phyloP scores from a whole-genome alignment of 192 early-diverging fungal species.

The Coemansia sp. region DNA sequence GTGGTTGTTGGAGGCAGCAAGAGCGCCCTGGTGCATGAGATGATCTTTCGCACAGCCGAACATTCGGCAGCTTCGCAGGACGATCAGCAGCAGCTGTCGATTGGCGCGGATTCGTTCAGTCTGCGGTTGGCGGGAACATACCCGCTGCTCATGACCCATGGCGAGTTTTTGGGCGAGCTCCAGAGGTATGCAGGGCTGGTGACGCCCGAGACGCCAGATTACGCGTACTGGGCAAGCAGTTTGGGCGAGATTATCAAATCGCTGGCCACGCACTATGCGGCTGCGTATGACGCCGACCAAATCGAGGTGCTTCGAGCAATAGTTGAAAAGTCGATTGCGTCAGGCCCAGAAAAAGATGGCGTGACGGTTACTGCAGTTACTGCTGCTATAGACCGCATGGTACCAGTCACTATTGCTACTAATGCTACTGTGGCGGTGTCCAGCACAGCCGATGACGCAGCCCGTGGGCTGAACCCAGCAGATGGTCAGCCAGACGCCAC shows the following conservation, averaged over 20 bases:
- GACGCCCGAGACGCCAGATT: conserved; percentile 24
- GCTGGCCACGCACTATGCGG: conserved; percentile 30
- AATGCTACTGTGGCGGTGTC: neutral
- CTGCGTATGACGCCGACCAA: conserved; percentile 27
- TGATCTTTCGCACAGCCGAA: conserved; percentile 56
- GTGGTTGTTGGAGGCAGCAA: conserved; percentile 53
- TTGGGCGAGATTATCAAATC: conserved; percentile 21
- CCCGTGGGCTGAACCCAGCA: conserved; percentile 7
- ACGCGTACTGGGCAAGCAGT: conserved; percentile 7
- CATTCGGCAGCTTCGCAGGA: neutral
- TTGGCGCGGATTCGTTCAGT: conserved; percentile 16
- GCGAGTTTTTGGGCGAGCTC: conserved; percentile 48
- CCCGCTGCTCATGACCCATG: conserved; percentile 39
- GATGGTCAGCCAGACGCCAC: neutral
- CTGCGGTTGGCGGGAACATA: conserved; percentile 44
- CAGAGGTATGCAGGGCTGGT: conserved; percentile 55
- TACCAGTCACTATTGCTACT: conserved; percentile 12
- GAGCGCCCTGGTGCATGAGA: conserved; percentile 64
- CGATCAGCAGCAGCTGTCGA: neutral
- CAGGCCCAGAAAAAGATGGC: conserved; percentile 3
- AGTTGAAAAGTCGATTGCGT: conserved; percentile 14
- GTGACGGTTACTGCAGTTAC: conserved; percentile 1
- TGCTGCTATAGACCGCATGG: conserved; percentile 40
- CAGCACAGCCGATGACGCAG: neutral
- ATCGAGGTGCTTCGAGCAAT: conserved; percentile 31